A percentile compares a stretch with the other conserved stretches of the same genome.
phyloP scores from a whole-genome alignment of 768 basidiomycete species.

The Pleurotus sapidus region DNA sequence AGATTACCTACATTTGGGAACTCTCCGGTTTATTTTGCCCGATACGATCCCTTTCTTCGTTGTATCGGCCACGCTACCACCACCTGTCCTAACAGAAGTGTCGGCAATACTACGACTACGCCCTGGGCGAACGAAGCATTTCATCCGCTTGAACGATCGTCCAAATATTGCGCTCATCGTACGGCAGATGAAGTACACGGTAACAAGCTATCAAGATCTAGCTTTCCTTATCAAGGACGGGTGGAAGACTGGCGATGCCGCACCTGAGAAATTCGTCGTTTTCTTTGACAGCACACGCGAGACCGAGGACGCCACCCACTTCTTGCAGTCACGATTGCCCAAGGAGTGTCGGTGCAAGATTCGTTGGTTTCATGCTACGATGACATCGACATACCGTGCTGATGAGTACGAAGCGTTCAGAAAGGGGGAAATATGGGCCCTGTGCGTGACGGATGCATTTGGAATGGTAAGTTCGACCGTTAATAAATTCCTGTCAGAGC shows the following conservation, averaged over 20 bases:
- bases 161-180: constrained; percentile 28
- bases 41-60: constrained; percentile 24
- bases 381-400: constrained; percentile 19
- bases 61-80: constrained; percentile 31
- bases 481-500: constrained; percentile 5
- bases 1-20: constrained; percentile 26
- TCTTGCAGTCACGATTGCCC: constrained; percentile 12
- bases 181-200: constrained; percentile 17
- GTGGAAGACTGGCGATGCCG: constrained; percentile 1
- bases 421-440: constrained; percentile 19
- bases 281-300: constrained; percentile 24
- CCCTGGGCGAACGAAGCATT: background rate
- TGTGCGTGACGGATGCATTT: constrained; percentile 27
- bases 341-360: constrained; percentile 10
- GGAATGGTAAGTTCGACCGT: constrained; percentile 26
- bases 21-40: constrained; percentile 25
- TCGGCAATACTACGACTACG: constrained; percentile 12
- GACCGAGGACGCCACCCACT: constrained; percentile 9
- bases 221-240: constrained; percentile 18
- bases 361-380: constrained; percentile 24
- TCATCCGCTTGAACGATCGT: constrained; percentile 25
- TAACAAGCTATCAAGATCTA: constrained; percentile 20
- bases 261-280: constrained; percentile 16
- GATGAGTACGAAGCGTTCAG: constrained; percentile 11
- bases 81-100: constrained; percentile 18